Percentiles rank a stretch among this genome's conserved stretches.
Evolutionary conservation across 495 filamentous ascomycete species (phyloP).

Genomic region (Pseudotulostoma volvatum): DNA sequence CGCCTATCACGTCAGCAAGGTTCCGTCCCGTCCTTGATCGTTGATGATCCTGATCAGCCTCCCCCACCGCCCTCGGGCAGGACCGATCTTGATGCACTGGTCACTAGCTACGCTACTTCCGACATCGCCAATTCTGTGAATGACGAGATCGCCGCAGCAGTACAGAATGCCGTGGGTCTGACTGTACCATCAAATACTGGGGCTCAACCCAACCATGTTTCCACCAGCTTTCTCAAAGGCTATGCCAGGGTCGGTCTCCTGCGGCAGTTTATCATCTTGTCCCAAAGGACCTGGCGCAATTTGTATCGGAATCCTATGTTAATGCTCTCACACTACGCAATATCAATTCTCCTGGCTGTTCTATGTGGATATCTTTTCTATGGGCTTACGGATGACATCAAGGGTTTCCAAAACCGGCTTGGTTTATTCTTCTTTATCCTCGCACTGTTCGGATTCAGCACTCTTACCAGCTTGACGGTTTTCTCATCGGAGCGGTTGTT

Average conservation of each 20-base stretch:
- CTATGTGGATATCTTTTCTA: conserved; percentile 94
- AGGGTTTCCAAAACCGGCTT: conserved; percentile 96
- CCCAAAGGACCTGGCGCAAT: conserved; percentile 86
- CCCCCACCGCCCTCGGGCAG: conserved; percentile 44
- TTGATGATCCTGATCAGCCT: conserved; percentile 62
- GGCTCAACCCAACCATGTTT: too few species aligned
- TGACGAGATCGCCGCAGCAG: conserved; percentile 61
- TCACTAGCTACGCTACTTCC: conserved; percentile 57
- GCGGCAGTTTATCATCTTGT: conserved; percentile 78
- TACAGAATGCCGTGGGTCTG: conserved; percentile 37
- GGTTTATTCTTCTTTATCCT: conserved; percentile 97
- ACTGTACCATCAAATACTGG: conserved; percentile 16
- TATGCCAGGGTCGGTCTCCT: conserved; percentile 65
- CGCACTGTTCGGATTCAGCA: conserved; percentile 91
- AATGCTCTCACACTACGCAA: conserved; percentile 99
- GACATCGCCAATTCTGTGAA: conserved; percentile 62
- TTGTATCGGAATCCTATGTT: conserved; percentile 95
- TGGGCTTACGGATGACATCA: conserved; percentile 84
- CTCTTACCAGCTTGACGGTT: conserved; percentile 79
- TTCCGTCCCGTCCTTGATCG: conserved; percentile 40
- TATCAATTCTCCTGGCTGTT: conserved; percentile 85
- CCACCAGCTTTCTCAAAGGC: conserved; percentile 53
- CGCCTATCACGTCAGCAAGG: conserved; percentile 53
- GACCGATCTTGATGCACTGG: conserved; percentile 71
- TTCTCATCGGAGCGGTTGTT: conserved; percentile 85